Evolutionary conservation across 2,329 filamentous ascomycete species (phyloP), one percentile per base, ranked within the genome.

Genomic region (Epichloe uncinata): DNA sequence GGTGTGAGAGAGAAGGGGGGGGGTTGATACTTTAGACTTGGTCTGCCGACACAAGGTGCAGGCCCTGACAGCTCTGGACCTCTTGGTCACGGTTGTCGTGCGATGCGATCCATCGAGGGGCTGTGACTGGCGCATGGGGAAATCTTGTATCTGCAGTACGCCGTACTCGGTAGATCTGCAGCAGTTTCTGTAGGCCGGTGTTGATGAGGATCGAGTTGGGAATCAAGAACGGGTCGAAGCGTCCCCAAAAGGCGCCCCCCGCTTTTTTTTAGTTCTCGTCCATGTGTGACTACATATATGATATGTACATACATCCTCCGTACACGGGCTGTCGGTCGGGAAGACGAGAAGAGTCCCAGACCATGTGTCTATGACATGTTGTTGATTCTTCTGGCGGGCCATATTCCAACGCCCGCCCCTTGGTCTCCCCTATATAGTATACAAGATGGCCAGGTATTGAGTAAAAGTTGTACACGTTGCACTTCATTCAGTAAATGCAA

Each of bases 11-110:
- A 6, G 22, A 18, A 2, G 26, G 33, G 20, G 13, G 1, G 1
- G 22, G 6, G 6, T 7, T 12, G 35, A 33, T 45, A 60, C 58
- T 50, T 57, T 60, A 45, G 57, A 58, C 51, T 60, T 60, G 36
- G 54, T 57, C 37, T 55, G 54, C 34, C 57, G 49, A 42, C 58
- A 60, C 1, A 49, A 42, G 46, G 55, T 56, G 50, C 58, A 60
- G 15, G 58, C 58, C 26, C 56, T 52, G 16, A 54, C 52, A 15
- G 57, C 58, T 38, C 58, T 50, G 12, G 54, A 52, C 18, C 58
- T 52, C 47, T 52, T 59, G n/a, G 52, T 54, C 42, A 60, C 40
- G 4, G 56, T 30, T 30, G 55, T 37, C 54, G 55, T 43, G 38
- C 47, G 38, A 41, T 36, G 16, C 50, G 47, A 15, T 57, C 45